Conservation (phyloP, 2,329 filamentous ascomycete genomes). For the Huntiella decipiens region DNA sequence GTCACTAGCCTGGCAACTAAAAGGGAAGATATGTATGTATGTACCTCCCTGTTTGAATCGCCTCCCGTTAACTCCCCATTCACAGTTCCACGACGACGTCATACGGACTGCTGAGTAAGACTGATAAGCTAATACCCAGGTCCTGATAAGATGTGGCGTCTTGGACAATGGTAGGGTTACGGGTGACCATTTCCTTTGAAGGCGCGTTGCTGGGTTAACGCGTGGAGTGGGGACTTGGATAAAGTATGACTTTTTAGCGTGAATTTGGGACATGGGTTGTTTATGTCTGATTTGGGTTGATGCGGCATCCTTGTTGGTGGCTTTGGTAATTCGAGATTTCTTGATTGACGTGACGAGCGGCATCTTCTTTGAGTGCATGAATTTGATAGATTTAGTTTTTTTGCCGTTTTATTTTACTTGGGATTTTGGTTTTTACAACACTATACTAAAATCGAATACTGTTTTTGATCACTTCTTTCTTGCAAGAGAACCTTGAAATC, state of each 20-base stretch:
- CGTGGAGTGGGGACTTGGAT: background rate
- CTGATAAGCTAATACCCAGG: background rate
- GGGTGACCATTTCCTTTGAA: background rate
- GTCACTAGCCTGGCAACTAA: no score
- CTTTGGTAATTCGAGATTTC: background rate
- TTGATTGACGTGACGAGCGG: background rate
- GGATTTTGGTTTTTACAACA: background rate
- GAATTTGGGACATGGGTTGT: background rate
- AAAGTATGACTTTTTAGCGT: background rate
- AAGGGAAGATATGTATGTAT: no score
- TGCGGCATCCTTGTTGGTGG: background rate
- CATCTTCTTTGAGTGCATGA: no score
- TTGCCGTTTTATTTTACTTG: background rate
- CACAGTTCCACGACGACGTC: constrained; percentile 4
- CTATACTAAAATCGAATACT: no score
- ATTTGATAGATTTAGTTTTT: background rate
- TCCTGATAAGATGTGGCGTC: constrained; percentile 1
- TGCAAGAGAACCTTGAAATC: no score
- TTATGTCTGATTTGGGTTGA: background rate
- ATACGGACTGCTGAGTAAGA: constrained; percentile 9
- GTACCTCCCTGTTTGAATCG: background rate
- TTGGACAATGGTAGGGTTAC: no score
- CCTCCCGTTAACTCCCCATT: background rate
- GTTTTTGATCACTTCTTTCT: no score
- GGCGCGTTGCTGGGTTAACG: constrained; percentile 9